Base-by-base conservation (phyloP, 345 rosid species). In the Camelina neglecta region DNA sequence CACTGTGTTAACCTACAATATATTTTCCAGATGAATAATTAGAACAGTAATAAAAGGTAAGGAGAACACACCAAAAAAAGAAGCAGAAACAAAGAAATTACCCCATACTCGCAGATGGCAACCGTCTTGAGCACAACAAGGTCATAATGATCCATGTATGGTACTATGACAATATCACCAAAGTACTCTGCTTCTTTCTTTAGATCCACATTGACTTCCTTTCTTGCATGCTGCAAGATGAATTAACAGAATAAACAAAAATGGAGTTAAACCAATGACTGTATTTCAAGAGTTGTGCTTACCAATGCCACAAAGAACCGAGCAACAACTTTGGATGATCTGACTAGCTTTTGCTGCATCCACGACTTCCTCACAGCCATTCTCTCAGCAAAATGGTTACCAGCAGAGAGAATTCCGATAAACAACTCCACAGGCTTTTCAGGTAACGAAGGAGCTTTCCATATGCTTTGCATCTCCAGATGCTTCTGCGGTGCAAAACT, bases 281-380 rank as follows among this genome's bases (percentile, higher is more conserved):
- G 8, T 55, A 1, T 61, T 16, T n/a, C 57, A 41, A 21, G 65
- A 67, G 7, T 50, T 41, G 64, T 45, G 44, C 88, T 75, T 84
- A 92, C 99, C 96, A 92, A 67, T 53, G 99, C 97, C 42, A 95
- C 98, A 38, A 92, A 95, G 81, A 95, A 95, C 26, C 98, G 88
- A 42, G 96, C 93, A 38, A 95, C 98, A 24, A 86, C 98, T 68
- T 80, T 86, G 0, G 98, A 92, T 44, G 98, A 89, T 78, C 71
- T 83, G 71, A 95, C 81, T 65, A 92, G 88, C 65, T 84, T 81
- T 68, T 95, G 93, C 77, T 89, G 98, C 94, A 95, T 87, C 99
- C 99, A 92, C 33, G 97, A 85, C 85, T 87, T 95, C 80, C 99
- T 90, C 78, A 89, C 93, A 42, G 99, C 97, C 99, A 95, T 95